Conservation (phyloP, 495 filamentous ascomycete species). For the Clavariopsis aquatica region DNA sequence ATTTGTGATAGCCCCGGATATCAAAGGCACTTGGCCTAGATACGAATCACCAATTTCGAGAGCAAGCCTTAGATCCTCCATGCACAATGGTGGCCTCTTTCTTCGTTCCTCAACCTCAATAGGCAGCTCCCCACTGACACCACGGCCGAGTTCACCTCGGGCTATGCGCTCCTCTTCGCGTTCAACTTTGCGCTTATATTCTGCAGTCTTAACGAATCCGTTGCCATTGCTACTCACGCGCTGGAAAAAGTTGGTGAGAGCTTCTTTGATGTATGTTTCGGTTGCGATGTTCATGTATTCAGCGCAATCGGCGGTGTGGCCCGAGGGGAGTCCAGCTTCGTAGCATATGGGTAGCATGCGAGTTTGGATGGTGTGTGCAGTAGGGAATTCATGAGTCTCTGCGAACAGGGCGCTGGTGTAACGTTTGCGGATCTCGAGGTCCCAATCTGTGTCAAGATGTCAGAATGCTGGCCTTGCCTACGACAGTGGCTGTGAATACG, state of each 20-base stretch:
- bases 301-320: constrained; percentile 69
- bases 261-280: constrained; percentile 89
- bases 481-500: no score
- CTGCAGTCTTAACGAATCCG: constrained; percentile 74
- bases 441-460: constrained; percentile 39
- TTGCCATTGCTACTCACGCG: constrained; percentile 79
- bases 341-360: constrained; percentile 95
- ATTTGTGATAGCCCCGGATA: constrained; percentile 66
- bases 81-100: constrained; percentile 66
- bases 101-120: constrained; percentile 70
- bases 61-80: constrained; percentile 76
- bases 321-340: constrained; percentile 79
- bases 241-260: constrained; percentile 73
- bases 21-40: constrained; percentile 73
- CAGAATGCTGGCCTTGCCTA: no score
- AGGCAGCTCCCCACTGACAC: constrained; percentile 74
- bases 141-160: constrained; percentile 64
- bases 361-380: constrained; percentile 70
- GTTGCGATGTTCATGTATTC: constrained; percentile 87
- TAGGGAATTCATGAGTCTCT: constrained; percentile 93
- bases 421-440: constrained; percentile 85
- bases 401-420: constrained; percentile 82
- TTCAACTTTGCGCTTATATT: constrained; percentile 70
- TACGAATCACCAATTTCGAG: constrained; percentile 72
- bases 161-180: constrained; percentile 69